phyloP scores from a whole-genome alignment of 2,329 filamentous ascomycete genomes.

The Aspergillus sp. region DNA sequence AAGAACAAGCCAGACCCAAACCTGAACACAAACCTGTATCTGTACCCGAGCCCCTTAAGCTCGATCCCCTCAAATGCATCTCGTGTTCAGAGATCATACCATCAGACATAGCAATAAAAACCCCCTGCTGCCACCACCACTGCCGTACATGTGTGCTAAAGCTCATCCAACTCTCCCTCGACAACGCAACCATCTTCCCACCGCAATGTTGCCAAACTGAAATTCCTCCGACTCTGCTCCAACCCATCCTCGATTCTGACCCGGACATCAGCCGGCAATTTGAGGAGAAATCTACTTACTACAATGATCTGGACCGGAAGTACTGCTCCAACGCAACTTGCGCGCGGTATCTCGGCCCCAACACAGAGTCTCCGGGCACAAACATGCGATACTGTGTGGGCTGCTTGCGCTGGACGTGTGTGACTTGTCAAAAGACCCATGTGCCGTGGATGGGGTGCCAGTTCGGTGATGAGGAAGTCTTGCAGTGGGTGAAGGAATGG shows the following conservation, averaged over 20 bases:
- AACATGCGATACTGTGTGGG: no score
- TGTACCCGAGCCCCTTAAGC: no score
- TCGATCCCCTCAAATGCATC: neutral
- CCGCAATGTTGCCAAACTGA: conserved; percentile 20
- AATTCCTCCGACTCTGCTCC: conserved; percentile 9
- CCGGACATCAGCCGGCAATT: conserved; percentile 2
- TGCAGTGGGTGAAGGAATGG: conserved; percentile 58
- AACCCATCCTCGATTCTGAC: conserved; percentile 5
- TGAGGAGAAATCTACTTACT: conserved; percentile 19
- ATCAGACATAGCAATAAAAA: neutral
- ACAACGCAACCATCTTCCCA: conserved; percentile 20
- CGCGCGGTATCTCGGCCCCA: conserved; percentile 17
- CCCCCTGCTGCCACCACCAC: conserved; percentile 15
- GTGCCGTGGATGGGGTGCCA: conserved; percentile 19
- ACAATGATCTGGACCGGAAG: conserved; percentile 13
- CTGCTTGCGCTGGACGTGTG: conserved; percentile 11
- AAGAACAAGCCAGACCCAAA: no score
- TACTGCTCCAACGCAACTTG: conserved; percentile 20
- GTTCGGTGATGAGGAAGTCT: conserved; percentile 21
- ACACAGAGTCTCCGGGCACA: conserved; percentile 3
- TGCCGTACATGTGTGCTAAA: conserved; percentile 14
- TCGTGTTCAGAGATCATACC: conserved; percentile 3
- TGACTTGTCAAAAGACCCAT: conserved; percentile 16
- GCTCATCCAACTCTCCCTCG: conserved; percentile 13
- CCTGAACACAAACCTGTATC: no score